phyloP scores from a whole-genome alignment of 164 flowering plant genomes.

The Aristolochia contorta region DNA sequence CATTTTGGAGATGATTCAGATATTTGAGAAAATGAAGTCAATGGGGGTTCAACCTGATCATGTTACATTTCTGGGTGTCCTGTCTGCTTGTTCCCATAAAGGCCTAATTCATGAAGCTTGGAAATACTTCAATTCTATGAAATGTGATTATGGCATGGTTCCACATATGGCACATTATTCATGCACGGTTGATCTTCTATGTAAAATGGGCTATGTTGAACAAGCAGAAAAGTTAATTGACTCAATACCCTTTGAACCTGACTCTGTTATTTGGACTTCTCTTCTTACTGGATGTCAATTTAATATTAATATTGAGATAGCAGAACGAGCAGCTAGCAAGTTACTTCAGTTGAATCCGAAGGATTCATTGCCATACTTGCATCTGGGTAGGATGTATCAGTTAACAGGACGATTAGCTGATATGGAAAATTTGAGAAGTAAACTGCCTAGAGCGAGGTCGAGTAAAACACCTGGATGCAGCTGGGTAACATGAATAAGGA shows the following conservation, averaged over 20 bases:
- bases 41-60: slow-evolving; percentile 5
- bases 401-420: slow-evolving; percentile 5
- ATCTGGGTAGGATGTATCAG: slow-evolving; percentile 4
- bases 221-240: slow-evolving; percentile 7
- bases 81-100: slow-evolving; percentile 5
- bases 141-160: slow-evolving; percentile 2
- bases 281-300: slow-evolving; percentile 10
- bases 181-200: slow-evolving; percentile 9
- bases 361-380: slow-evolving; percentile 7
- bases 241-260: slow-evolving; percentile 6
- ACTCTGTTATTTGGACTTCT: slow-evolving; percentile 7
- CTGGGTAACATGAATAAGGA: slow-evolving; percentile 6
- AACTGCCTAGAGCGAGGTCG: background rate
- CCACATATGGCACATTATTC: slow-evolving; percentile 5
- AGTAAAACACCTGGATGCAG: slow-evolving; percentile 9
- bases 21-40: slow-evolving; percentile 3
- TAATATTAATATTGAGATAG: slow-evolving; percentile 1
- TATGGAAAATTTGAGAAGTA: slow-evolving; percentile 1
- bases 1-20: background rate
- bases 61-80: slow-evolving; percentile 6
- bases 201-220: slow-evolving; percentile 3
- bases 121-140: slow-evolving; percentile 6
- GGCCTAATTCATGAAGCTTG: slow-evolving; percentile 5
- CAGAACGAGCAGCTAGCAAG: slow-evolving; percentile 7
- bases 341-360: background rate